phyloP scores from a whole-genome alignment of 352 stramenopile species.

The Pythium vanterpoolii region DNA sequence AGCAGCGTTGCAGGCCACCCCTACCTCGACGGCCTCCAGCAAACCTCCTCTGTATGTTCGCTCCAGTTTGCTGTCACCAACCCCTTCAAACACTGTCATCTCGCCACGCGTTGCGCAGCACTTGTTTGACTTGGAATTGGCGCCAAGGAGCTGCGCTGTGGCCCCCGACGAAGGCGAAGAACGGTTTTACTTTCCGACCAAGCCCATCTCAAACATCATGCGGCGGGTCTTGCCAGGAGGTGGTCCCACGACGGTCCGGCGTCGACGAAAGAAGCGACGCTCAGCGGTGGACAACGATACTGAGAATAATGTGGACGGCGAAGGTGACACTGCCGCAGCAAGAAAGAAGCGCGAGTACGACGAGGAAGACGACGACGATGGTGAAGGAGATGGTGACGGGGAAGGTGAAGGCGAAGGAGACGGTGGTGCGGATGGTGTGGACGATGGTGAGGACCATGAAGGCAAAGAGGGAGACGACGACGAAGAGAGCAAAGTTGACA shows the following conservation, averaged over 20 bases:
- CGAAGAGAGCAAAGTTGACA: slow-evolving; percentile 6
- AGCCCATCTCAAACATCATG: slow-evolving; percentile 78
- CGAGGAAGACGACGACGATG: slow-evolving; percentile 17
- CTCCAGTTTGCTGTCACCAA: not conserved
- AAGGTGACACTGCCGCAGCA: not conserved
- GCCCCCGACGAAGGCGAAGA: slow-evolving; percentile 52
- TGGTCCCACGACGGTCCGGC: not conserved
- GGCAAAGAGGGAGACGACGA: slow-evolving; percentile 22
- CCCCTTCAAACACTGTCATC: slow-evolving; percentile 23
- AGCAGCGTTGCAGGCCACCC: not conserved
- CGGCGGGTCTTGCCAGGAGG: slow-evolving; percentile 37
- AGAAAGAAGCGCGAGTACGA: slow-evolving; percentile 22
- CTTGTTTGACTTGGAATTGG: slow-evolving; percentile 66
- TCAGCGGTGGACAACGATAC: not conserved
- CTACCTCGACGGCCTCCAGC: not conserved
- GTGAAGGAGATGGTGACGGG: slow-evolving; percentile 2
- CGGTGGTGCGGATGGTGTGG: not conserved
- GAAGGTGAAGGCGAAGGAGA: slow-evolving; percentile 13
- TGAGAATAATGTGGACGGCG: not conserved
- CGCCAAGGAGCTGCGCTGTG: slow-evolving; percentile 36
- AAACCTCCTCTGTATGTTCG: not conserved
- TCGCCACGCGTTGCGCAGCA: slow-evolving; percentile 59
- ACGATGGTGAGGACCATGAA: slow-evolving; percentile 9
- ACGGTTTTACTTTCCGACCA: slow-evolving; percentile 72
- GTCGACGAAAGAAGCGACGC: slow-evolving; percentile 7